These are phyloP conservation scores for Colletotrichum incanum DNA, from an alignment of 2,329 filamentous ascomycete species.

Conservation along the genomic window DNA sequence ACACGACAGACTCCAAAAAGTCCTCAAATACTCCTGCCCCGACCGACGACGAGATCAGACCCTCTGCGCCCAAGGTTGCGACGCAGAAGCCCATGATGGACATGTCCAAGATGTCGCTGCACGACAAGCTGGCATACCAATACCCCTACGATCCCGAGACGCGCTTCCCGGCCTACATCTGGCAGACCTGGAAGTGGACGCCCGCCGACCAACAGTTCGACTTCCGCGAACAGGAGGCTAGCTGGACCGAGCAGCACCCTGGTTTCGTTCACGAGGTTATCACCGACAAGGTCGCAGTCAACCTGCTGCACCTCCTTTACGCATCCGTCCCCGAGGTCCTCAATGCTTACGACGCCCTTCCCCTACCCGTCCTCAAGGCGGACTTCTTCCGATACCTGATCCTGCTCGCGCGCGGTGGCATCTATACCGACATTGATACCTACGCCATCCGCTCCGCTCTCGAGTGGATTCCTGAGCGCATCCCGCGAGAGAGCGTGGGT, in stretches of 20 bases:
- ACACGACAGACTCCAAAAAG: constrained; percentile 29
- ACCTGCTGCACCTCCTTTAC: constrained; percentile 89
- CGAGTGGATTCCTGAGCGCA: constrained; percentile 87
- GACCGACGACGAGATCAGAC: constrained; percentile 18
- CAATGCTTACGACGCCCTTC: constrained; percentile 82
- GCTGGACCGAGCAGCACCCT: constrained; percentile 90
- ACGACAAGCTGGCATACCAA: constrained; percentile 89
- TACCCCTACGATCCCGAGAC: constrained; percentile 91
- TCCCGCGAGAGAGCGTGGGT: constrained; percentile 84
- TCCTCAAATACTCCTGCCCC: constrained; percentile 10
- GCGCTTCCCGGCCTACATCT: constrained; percentile 98
- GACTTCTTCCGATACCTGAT: constrained; percentile 86
- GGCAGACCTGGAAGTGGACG: constrained; percentile 98
- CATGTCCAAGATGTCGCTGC: constrained; percentile 79
- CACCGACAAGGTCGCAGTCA: constrained; percentile 87
- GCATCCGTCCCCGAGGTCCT: constrained; percentile 84
- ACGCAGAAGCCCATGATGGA: constrained; percentile 78
- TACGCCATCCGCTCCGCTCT: constrained; percentile 84
- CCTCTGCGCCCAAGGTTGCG: constrained; percentile 51
- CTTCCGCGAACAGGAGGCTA: constrained; percentile 88
- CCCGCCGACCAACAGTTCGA: constrained; percentile 84
- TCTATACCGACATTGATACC: constrained; percentile 95
- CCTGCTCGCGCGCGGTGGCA: constrained; percentile 72
- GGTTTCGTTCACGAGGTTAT: constrained; percentile 97
- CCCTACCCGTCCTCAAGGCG: constrained; percentile 82